Evolutionary conservation across 768 basidiomycete genomes (phyloP).

Genomic region (Kwoniella europaea): DNA sequence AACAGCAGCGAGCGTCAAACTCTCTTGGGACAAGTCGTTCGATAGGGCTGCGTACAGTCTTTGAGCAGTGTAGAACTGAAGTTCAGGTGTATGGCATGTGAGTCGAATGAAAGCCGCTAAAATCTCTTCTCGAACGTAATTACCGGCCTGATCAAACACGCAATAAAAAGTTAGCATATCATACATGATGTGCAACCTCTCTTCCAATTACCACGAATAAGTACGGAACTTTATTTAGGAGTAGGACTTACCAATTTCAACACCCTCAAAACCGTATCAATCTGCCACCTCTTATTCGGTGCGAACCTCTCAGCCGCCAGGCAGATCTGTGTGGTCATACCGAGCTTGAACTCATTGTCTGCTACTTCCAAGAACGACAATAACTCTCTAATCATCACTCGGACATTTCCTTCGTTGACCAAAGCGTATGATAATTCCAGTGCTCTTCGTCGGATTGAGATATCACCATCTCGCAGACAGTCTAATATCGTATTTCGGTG

Average conservation of each 20-base stretch:
- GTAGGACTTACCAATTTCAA: slow-evolving; percentile 75
- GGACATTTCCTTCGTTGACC: slow-evolving; percentile 92
- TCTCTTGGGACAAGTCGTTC: slow-evolving; percentile 93
- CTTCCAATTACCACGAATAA: too few relatives aligned
- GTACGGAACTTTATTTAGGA: not conserved
- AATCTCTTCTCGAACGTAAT: slow-evolving; percentile 96
- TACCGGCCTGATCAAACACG: slow-evolving; percentile 73
- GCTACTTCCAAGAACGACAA: slow-evolving; percentile 96
- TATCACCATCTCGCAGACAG: slow-evolving; percentile 97
- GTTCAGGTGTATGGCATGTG: slow-evolving; percentile 93
- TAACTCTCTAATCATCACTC: slow-evolving; percentile 86
- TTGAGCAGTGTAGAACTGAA: slow-evolving; percentile 93
- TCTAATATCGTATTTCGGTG: slow-evolving; percentile 99
- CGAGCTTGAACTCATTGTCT: slow-evolving; percentile 97
- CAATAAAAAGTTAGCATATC: not conserved
- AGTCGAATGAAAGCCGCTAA: slow-evolving; percentile 92
- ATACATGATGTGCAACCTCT: too few relatives aligned
- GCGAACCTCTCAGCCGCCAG: slow-evolving; percentile 95
- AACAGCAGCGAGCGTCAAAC: slow-evolving; percentile 85
- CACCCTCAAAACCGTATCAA: slow-evolving; percentile 92
- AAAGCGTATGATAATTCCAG: slow-evolving; percentile 96
- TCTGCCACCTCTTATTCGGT: slow-evolving; percentile 98
- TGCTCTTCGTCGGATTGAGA: slow-evolving; percentile 94
- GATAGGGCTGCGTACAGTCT: slow-evolving; percentile 85
- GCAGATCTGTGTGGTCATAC: slow-evolving; percentile 96